Evolutionary conservation across 129 eudicot species (phyloP).

Genomic region (Helianthus annuus): DNA sequence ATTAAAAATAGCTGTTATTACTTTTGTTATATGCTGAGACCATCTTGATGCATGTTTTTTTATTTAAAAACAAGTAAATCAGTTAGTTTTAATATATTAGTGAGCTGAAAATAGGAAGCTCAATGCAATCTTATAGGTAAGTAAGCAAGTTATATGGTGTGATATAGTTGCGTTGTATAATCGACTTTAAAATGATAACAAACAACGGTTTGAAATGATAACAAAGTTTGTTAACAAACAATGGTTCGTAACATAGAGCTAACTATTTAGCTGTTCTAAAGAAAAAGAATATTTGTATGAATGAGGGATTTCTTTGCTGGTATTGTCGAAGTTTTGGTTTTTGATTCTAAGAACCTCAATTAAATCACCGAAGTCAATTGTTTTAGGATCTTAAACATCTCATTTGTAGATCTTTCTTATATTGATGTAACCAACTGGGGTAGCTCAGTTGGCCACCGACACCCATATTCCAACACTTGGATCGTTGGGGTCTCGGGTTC

Average conservation of each 20-base stretch:
- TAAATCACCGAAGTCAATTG: not conserved
- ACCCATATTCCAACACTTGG: too few relatives aligned
- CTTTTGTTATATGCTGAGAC: too few relatives aligned
- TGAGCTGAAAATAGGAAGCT: not conserved
- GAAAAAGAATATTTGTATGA: too few relatives aligned
- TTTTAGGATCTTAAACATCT: not conserved
- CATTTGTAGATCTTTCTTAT: not conserved
- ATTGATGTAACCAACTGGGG: too few relatives aligned
- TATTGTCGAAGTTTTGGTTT: not conserved
- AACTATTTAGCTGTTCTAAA: not conserved
- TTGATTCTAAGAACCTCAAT: not conserved
- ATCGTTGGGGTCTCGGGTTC: too few relatives aligned
- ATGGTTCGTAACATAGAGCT: not conserved
- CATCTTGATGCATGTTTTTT: not conserved
- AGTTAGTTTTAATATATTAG: too few relatives aligned
- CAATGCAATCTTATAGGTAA: not conserved
- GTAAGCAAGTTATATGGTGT: not conserved
- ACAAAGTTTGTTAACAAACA: too few relatives aligned
- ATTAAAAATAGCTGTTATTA: too few relatives aligned
- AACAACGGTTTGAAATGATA: not conserved
- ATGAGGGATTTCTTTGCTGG: too few relatives aligned
- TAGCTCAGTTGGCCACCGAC: too few relatives aligned
- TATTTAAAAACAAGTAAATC: not conserved
- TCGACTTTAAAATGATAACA: not conserved
- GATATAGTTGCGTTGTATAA: not conserved